Base-by-base conservation (phyloP, 768 basidiomycete genomes). In the Mycena latifolia region DNA sequence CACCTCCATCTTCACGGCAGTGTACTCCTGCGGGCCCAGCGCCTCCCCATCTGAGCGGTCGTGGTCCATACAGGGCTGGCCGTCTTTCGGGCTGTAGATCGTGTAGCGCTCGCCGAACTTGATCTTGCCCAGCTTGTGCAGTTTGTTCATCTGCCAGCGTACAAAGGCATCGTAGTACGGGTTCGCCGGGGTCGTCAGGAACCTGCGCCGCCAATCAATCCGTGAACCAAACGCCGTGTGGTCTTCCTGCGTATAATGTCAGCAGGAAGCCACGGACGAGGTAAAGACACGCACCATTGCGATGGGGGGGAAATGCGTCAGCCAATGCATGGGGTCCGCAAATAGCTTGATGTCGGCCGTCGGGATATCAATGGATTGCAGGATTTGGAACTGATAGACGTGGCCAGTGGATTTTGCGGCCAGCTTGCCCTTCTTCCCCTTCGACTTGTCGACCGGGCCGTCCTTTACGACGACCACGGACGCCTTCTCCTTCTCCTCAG, bases 11-110 rank as follows among this genome's bases (percentile, higher is more conserved):
- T 98, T 98, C 77, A 99, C 79, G 22, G 84, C 92, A 22, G 96
- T 94, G 80, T 99, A 99, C 75, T 99, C 97, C 74, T 96, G 95
- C 5, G 98, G 98, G 8, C 94, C 95, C 60, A 95, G 82, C 51
- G 92, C 97, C 79, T 99, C 98, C 45, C 98, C 98, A 64, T 95
- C 94, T 55, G 89, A 87, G 62, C 98, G 92, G 78, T 99, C 98
- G 81, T 99, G 98, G 79, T 99, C 98, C 98, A 99, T 99, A 75
- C 98, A 99, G 0, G 98, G 97, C 75, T 99, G 98, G 3, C 96
- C 96, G 71, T 99, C 98, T 78, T 98, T 98, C 3, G 96, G 95
- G 69, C 94, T 96, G 85, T 98, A 99, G 75, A 99, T 94, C 17
- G 98, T 99, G 78, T 98, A 97, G 47, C 98, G 91, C 79, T 98